phyloP scores from a whole-genome alignment of 129 eudicot genomes.

The Mikania micrantha region DNA sequence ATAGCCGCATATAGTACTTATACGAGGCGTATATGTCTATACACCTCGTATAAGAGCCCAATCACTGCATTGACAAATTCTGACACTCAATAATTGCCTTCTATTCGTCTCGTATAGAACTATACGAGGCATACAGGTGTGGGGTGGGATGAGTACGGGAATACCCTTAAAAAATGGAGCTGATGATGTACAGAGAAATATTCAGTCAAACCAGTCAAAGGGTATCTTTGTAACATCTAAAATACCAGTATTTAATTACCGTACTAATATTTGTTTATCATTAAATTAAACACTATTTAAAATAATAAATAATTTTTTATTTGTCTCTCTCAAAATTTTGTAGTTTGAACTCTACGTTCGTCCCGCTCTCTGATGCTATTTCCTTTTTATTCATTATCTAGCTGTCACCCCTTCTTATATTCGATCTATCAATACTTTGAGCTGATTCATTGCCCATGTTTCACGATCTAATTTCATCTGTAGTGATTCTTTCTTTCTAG shows the following conservation, averaged over 20 bases:
- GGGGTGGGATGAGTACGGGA: no score
- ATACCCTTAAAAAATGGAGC: no score
- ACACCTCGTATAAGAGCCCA: no score
- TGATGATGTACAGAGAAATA: no score
- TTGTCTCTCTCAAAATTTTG: conserved; percentile 9
- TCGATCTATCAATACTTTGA: conserved; percentile 9
- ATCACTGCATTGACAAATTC: no score
- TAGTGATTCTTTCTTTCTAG: conserved; percentile 6
- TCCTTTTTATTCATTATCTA: conserved; percentile 19
- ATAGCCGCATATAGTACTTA: no score
- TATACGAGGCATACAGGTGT: no score
- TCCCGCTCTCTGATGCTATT: conserved; percentile 35
- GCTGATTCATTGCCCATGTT: background rate
- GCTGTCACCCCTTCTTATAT: conserved; percentile 21
- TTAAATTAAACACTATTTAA: conserved; percentile 7
- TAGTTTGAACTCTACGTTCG: conserved; percentile 42
- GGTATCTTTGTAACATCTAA: conserved; percentile 29
- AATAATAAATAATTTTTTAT: conserved; percentile 4
- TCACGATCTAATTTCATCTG: conserved; percentile 9
- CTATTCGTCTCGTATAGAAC: no score
- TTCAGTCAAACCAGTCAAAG: conserved; percentile 42
- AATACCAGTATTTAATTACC: conserved; percentile 15
- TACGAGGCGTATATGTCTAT: no score
- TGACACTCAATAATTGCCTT: no score
- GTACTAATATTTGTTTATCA: conserved; percentile 22